Conservation (phyloP, 768 basidiomycete genomes). For the Rhodotorula taiwanensis region DNA sequence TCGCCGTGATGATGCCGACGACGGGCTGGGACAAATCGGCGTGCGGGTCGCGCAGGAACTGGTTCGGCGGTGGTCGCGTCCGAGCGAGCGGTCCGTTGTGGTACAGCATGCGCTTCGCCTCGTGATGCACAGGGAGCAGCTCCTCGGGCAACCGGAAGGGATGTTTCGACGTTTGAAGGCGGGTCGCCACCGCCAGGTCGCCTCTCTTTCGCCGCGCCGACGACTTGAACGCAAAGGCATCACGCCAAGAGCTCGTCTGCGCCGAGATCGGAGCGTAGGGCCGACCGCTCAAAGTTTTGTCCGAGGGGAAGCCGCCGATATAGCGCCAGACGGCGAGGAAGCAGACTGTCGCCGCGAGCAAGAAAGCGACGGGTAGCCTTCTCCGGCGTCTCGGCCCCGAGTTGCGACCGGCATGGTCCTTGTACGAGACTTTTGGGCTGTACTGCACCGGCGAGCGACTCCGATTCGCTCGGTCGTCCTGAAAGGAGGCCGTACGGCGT, state of each 20-base stretch:
- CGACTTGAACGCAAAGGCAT: neutral
- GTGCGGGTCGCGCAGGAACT: slow-evolving; percentile 33
- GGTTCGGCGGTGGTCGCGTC: slow-evolving; percentile 19
- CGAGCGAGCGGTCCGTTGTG: slow-evolving; percentile 30
- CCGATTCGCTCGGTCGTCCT: too few species aligned
- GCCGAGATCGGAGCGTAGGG: neutral
- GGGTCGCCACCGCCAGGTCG: neutral
- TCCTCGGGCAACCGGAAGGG: slow-evolving; percentile 18
- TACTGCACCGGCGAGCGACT: too few species aligned
- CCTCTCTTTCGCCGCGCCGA: neutral
- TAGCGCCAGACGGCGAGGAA: slow-evolving; percentile 8
- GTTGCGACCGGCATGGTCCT: too few species aligned
- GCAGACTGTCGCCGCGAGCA: neutral
- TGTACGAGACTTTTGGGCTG: too few species aligned
- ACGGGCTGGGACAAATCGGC: slow-evolving; percentile 19
- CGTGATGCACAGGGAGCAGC: slow-evolving; percentile 30
- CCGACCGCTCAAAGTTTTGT: neutral
- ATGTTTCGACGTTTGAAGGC: neutral
- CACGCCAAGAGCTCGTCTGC: neutral
- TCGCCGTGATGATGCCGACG: slow-evolving; percentile 36
- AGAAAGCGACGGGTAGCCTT: slow-evolving; percentile 3
- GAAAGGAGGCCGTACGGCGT: too few species aligned
- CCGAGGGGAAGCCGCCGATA: neutral
- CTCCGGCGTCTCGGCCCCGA: too few species aligned
- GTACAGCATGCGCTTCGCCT: slow-evolving; percentile 26